Evolutionary conservation across 768 basidiomycete species (phyloP), one percentile per base, ranked within the genome.

Genomic region (Trametes cingulata): DNA sequence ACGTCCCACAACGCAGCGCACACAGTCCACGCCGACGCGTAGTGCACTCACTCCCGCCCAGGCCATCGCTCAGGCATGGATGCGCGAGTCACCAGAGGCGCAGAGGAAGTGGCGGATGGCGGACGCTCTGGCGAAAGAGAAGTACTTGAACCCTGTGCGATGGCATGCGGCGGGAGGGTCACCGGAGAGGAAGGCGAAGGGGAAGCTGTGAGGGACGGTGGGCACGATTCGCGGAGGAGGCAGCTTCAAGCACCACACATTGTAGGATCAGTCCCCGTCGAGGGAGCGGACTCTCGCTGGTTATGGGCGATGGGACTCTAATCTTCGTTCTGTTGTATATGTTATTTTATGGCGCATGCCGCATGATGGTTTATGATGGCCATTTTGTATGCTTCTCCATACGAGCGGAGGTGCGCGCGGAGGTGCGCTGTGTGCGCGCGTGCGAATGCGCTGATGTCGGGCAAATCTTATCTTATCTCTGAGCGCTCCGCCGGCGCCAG

Each of bases 61-160:
- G 62, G 80, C 82, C 27, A 89, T 91, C 69, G 85, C 84, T 36
- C 82, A 85, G 41, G 85, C 84, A 54, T 90, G 88, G 88, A 82
- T 79, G 68, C 74, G 76, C 48, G 85, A 87, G 72, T 81, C 84
- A n/a, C 59, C 70, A 14, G 82, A 87, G 71, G 83, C 74, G 63
- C 80, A 86, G 69, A 80, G 82, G 53, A 76, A 73, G 62, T 90
- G 88, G 88, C 75, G 78, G 57, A 79, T 82, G 52, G 81, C 79
- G 56, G 81, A 82, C 60, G 77, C 80, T 55, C 80, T 78, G 63
- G 71, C 74, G 48, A 78, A 65, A 68, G 72, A 77, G 66, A 76
- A 78, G 51, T 89, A 83, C 68, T 69, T 63, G 22, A 64, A 73
- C 19, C 66, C 78, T 40, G 69, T 74, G 53, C 74, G 77, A 17